Evolutionary conservation across 2,329 filamentous ascomycete species (phyloP).

Genomic region (Cytospora chrysosperma): DNA sequence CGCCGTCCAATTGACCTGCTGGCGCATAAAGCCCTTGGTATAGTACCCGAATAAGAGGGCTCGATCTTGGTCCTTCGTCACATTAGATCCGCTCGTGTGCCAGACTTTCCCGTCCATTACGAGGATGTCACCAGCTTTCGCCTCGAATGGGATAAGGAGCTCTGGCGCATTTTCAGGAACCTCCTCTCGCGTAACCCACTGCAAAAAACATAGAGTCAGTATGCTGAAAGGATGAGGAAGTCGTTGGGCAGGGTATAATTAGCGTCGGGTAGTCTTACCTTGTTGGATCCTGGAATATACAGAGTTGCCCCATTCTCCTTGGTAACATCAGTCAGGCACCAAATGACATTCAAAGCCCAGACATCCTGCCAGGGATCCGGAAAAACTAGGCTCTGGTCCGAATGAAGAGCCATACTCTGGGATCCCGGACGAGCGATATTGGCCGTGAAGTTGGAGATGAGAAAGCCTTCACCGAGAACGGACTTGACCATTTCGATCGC

Average conservation of each 20-base stretch:
- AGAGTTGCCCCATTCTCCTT: slow-evolving; percentile 32
- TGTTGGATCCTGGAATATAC: slow-evolving; percentile 27
- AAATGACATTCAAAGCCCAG: slow-evolving; percentile 31
- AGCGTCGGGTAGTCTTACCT: neutral
- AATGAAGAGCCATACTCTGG: slow-evolving; percentile 34
- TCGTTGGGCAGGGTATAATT: neutral
- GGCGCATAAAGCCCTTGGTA: slow-evolving; percentile 31
- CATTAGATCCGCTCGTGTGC: slow-evolving; percentile 36
- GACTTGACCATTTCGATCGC: slow-evolving; percentile 28
- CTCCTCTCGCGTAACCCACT: slow-evolving; percentile 19
- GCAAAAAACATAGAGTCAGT: fast-evolving
- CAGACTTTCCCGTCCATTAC: slow-evolving; percentile 36
- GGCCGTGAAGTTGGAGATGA: slow-evolving; percentile 37
- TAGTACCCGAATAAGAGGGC: slow-evolving; percentile 37
- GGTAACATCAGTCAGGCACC: slow-evolving; percentile 34
- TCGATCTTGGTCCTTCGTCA: slow-evolving; percentile 33
- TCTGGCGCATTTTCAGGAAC: slow-evolving; percentile 29
- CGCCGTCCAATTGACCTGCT: slow-evolving; percentile 36
- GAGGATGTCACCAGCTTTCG: slow-evolving; percentile 34
- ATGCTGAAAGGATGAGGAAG: neutral
- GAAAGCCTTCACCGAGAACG: slow-evolving; percentile 32
- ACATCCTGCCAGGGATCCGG: slow-evolving; percentile 34
- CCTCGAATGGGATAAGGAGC: slow-evolving; percentile 33
- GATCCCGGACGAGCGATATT: slow-evolving; percentile 37
- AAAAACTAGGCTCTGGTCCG: slow-evolving; percentile 34